phyloP scores from a whole-genome alignment of 2,329 filamentous ascomycete genomes.

The Nothopassalora personata region DNA sequence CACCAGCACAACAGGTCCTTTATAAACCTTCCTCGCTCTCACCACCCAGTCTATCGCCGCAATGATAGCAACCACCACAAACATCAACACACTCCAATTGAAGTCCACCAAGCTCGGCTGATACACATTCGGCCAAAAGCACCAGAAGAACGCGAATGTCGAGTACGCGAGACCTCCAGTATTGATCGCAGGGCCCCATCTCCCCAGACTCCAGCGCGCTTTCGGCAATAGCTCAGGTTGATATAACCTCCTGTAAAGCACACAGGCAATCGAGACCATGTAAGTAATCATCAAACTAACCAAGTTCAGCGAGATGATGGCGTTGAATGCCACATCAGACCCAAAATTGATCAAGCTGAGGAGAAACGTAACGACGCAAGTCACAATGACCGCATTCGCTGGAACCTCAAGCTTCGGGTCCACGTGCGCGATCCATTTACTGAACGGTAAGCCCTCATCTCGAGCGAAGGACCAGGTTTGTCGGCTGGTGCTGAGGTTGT shows the following conservation, averaged over 20 bases:
- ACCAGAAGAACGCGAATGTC: slow-evolving; percentile 38
- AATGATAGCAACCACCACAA: slow-evolving; percentile 15
- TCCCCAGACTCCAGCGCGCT: slow-evolving; percentile 37
- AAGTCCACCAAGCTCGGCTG: slow-evolving; percentile 8
- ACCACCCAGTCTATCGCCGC: slow-evolving; percentile 18
- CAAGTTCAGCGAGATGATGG: slow-evolving; percentile 37
- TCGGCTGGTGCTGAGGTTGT: slow-evolving; percentile 24
- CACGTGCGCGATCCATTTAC: slow-evolving; percentile 17
- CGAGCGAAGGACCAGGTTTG: slow-evolving; percentile 37
- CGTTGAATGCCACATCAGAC: slow-evolving; percentile 29
- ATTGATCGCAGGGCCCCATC: slow-evolving; percentile 37
- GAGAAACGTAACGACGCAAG: slow-evolving; percentile 21
- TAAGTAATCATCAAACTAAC: slow-evolving; percentile 39
- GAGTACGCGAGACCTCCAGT: slow-evolving; percentile 33
- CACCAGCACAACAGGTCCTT: slow-evolving; percentile 17
- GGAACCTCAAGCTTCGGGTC: slow-evolving; percentile 18
- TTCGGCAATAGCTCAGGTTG: slow-evolving; percentile 35
- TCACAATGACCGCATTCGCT: slow-evolving; percentile 23
- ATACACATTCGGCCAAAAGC: slow-evolving; percentile 34
- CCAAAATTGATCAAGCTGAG: slow-evolving; percentile 27
- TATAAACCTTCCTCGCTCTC: slow-evolving; percentile 15
- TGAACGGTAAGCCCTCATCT: slow-evolving; percentile 27
- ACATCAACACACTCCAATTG: slow-evolving; percentile 21
- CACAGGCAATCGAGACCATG: slow-evolving; percentile 37
- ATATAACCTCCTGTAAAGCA: slow-evolving; percentile 36